Evolutionary conservation across 2,329 filamentous ascomycete genomes (phyloP).

Genomic region (Ampelomyces quisqualis): DNA sequence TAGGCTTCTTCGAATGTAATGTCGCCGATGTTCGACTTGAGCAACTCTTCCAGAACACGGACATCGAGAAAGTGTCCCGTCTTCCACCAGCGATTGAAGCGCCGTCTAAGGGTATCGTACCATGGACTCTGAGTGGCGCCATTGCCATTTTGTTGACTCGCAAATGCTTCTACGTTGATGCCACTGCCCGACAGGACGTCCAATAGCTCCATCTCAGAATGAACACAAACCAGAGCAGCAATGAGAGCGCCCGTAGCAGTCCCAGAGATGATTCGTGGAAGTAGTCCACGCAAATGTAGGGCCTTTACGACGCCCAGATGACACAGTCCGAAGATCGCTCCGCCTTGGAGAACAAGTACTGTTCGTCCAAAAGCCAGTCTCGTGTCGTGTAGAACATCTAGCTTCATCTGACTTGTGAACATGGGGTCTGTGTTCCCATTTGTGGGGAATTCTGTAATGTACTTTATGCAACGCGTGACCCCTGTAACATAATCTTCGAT

Average conservation of each 20-base stretch:
- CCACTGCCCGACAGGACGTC: constrained; percentile 73
- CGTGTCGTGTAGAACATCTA: constrained; percentile 84
- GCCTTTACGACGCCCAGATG: constrained; percentile 90
- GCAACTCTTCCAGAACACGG: constrained; percentile 77
- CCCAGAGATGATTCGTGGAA: constrained; percentile 88
- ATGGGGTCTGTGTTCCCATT: constrained; percentile 47
- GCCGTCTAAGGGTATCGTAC: constrained; percentile 62
- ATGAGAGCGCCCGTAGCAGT: constrained; percentile 89
- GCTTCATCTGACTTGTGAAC: constrained; percentile 73
- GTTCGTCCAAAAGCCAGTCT: constrained; percentile 85
- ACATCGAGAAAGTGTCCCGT: constrained; percentile 86
- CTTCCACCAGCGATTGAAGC: constrained; percentile 66
- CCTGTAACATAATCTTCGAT: constrained; percentile 90
- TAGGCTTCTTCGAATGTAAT: constrained; percentile 94
- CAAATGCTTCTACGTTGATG: constrained; percentile 81
- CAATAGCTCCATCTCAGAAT: constrained; percentile 81
- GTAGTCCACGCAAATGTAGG: constrained; percentile 72
- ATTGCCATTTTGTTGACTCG: constrained; percentile 40
- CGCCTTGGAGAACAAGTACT: constrained; percentile 82
- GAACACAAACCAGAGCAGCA: constrained; percentile 82
- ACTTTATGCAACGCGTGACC: constrained; percentile 76
- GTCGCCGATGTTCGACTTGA: constrained; percentile 82
- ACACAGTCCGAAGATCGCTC: constrained; percentile 86
- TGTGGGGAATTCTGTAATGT: constrained; percentile 69
- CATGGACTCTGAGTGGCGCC: constrained; percentile 41